Evolutionary conservation across 2,329 filamentous ascomycete species (phyloP).

Genomic region (Beauveria sp.): DNA sequence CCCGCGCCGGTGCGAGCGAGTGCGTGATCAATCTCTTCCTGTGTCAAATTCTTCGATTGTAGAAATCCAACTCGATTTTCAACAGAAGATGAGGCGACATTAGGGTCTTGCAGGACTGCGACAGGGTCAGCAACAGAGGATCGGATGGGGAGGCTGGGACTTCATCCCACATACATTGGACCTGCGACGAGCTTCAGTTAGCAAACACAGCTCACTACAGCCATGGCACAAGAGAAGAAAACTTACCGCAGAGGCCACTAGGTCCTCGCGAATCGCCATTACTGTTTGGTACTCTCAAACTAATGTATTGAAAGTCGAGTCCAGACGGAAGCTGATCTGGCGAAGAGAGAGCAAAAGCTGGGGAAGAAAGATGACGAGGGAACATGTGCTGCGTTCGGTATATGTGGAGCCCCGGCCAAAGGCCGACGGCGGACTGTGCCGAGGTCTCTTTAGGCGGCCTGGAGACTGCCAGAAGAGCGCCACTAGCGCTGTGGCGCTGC

Average conservation of each 20-base stretch:
- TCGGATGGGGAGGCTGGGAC: not conserved
- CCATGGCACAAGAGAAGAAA: not conserved
- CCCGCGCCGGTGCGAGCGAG: slow-evolving; percentile 66
- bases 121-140: slow-evolving; percentile 16
- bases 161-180: slow-evolving; percentile 32
- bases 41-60: slow-evolving; percentile 92
- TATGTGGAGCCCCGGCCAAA: slow-evolving; percentile 17
- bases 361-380: slow-evolving; percentile 16
- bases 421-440: slow-evolving; percentile 20
- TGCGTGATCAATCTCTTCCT: slow-evolving; percentile 85
- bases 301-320: not conserved
- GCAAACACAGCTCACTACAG: slow-evolving; percentile 3
- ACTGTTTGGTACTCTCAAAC: slow-evolving; percentile 13
- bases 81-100: slow-evolving; percentile 78
- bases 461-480: too few species aligned
- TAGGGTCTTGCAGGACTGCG: slow-evolving; percentile 86
- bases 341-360: not conserved
- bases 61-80: slow-evolving; percentile 91
- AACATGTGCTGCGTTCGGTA: slow-evolving; percentile 24
- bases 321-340: slow-evolving; percentile 10
- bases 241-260: slow-evolving; percentile 72
- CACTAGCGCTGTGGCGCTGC: too few species aligned
- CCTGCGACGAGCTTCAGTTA: slow-evolving; percentile 20
- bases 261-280: slow-evolving; percentile 89
- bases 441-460: slow-evolving; percentile 15